Evolutionary conservation across 2,329 filamentous ascomycete genomes (phyloP).

Genomic region (Aureobasidium subglaciale): DNA sequence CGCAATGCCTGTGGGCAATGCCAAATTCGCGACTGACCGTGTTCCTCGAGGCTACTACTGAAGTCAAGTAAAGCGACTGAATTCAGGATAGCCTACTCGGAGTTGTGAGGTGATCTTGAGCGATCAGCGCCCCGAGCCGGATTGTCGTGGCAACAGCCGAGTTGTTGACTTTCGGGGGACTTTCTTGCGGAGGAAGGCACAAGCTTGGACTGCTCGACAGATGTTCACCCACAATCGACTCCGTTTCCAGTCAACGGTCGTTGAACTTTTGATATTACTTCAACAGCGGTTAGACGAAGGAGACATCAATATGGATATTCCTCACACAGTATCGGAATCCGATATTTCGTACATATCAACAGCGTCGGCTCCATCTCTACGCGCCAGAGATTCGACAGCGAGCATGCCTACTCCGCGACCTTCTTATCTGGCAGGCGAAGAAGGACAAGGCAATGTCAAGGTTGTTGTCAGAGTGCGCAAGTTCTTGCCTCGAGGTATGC

Average conservation of each 20-base stretch:
- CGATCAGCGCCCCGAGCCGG: neutral
- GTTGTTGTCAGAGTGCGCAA: slow-evolving; percentile 44
- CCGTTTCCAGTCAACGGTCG: slow-evolving; percentile 3
- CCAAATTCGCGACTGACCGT: neutral
- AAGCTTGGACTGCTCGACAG: slow-evolving; percentile 1
- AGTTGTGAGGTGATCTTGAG: neutral
- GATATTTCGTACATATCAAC: slow-evolving; percentile 22
- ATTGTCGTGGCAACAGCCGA: slow-evolving; percentile 6
- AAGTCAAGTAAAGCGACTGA: neutral
- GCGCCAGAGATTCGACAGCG: slow-evolving; percentile 28
- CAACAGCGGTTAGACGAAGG: neutral
- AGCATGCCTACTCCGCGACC: slow-evolving; percentile 23
- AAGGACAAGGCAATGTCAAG: slow-evolving; percentile 44
- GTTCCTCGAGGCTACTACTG: neutral
- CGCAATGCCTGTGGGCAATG: too few relatives aligned
- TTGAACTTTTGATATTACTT: slow-evolving; percentile 10
- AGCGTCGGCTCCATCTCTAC: slow-evolving; percentile 36
- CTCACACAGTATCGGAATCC: slow-evolving; percentile 5
- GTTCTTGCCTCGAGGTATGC: slow-evolving; percentile 39
- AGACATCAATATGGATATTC: neutral
- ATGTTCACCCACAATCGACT: slow-evolving; percentile 13
- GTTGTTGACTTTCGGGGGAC: slow-evolving; percentile 7
- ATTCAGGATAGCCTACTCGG: neutral
- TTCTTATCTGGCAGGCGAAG: slow-evolving; percentile 17
- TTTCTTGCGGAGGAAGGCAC: slow-evolving; percentile 3